Conservation (phyloP, 768 basidiomycete species). For the Heimioporus sp. region DNA sequence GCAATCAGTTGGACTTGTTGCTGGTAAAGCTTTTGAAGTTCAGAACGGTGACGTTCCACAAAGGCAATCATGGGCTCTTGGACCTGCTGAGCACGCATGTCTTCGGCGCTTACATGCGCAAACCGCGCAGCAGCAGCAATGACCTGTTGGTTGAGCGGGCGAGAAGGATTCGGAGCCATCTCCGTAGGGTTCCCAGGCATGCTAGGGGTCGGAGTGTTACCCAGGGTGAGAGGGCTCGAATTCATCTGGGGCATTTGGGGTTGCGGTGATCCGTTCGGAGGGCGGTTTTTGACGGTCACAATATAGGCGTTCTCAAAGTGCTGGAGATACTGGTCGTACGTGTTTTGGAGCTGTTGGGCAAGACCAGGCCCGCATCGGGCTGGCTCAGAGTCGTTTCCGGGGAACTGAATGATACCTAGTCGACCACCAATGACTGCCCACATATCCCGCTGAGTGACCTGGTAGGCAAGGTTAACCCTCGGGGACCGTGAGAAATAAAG, state of each 20-base stretch:
- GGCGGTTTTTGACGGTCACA: conserved; percentile 33
- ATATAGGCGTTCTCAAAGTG: conserved; percentile 58
- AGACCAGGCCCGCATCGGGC: conserved; percentile 59
- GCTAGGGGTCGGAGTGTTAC: conserved; percentile 8
- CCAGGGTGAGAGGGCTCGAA: conserved; percentile 4
- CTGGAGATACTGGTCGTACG: conserved; percentile 58
- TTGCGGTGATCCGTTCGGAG: conserved; percentile 7
- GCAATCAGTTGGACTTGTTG: conserved; percentile 17
- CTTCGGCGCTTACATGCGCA: conserved; percentile 43
- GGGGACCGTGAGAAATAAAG: not conserved
- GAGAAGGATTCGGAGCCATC: conserved; percentile 14
- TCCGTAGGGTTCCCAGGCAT: conserved; percentile 20
- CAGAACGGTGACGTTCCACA: conserved; percentile 53
- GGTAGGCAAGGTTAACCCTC: conserved; percentile 9
- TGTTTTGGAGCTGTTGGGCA: conserved; percentile 56
- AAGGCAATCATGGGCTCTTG: conserved; percentile 50
- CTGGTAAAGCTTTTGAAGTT: conserved; percentile 27
- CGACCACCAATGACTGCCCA: conserved; percentile 70
- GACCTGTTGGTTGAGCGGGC: conserved; percentile 27
- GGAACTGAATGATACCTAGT: conserved; percentile 65
- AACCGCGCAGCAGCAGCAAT: conserved; percentile 47
- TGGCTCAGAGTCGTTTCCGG: conserved; percentile 58
- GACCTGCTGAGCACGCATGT: conserved; percentile 53
- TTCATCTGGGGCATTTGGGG: conserved; percentile 15
- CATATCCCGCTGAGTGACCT: conserved; percentile 55